A percentile compares a stretch with the other conserved stretches of the same genome.
Evolutionary conservation across 805 yeast genomes (phyloP).

Genomic region (Yarrowia yakushimensis): DNA sequence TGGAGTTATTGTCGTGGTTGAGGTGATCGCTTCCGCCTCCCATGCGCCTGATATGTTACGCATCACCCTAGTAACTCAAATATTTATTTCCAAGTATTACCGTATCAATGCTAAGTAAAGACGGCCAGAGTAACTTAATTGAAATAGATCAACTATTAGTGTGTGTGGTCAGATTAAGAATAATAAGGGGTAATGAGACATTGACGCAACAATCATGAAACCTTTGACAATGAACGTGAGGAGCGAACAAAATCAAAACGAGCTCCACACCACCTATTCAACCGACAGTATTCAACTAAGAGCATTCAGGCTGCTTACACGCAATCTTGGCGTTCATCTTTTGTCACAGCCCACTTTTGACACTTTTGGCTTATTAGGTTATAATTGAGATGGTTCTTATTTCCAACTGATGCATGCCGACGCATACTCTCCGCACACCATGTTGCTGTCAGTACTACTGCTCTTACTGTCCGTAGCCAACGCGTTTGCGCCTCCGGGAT

Average conservation of each 20-base stretch:
- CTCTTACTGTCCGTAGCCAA: neutral
- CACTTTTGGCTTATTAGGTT: neutral
- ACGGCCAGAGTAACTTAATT: neutral
- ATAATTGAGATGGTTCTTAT: neutral
- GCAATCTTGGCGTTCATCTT: neutral
- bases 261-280: too few species aligned
- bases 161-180: too few species aligned
- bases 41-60: neutral
- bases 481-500: constrained; percentile 21
- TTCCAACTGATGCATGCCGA: neutral
- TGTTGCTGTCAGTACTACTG: neutral
- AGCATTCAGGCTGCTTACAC: too few species aligned
- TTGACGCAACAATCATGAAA: too few species aligned
- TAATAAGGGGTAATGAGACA: too few species aligned
- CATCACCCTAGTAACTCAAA: neutral
- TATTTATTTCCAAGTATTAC: neutral
- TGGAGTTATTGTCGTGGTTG: neutral
- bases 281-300: too few species aligned
- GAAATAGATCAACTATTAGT: neutral
- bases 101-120: neutral
- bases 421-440: constrained; percentile 12
- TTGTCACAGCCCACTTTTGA: neutral
- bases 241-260: too few species aligned
- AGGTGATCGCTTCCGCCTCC: neutral
- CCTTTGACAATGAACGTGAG: too few species aligned